These are phyloP conservation scores for Anisodus acutangulus DNA, from an alignment of 257 asterid genomes.

Conservation along the genomic window DNA sequence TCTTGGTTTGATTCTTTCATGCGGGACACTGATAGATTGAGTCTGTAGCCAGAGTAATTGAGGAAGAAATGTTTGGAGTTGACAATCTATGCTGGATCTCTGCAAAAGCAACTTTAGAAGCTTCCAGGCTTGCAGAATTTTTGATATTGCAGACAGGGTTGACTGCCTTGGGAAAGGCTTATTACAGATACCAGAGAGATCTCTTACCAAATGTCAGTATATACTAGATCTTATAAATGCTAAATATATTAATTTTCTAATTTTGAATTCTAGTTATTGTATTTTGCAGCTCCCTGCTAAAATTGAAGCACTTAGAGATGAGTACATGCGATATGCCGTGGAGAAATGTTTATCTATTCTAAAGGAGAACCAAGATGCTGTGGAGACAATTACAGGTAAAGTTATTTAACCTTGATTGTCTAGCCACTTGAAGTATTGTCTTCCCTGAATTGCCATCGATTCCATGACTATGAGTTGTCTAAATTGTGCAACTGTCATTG, in stretches of 20 bases:
- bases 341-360: constrained; percentile 76
- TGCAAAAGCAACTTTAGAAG: constrained; percentile 82
- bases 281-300: constrained; percentile 78
- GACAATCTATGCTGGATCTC: constrained; percentile 94
- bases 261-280: constrained; percentile 29
- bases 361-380: constrained; percentile 72
- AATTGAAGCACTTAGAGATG: constrained; percentile 94
- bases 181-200: constrained; percentile 75
- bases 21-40: constrained; percentile 37
- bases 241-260: constrained; percentile 22
- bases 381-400: constrained; percentile 84
- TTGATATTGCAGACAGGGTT: constrained; percentile 91
- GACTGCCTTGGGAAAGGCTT: constrained; percentile 97
- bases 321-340: constrained; percentile 84
- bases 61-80: constrained; percentile 93
- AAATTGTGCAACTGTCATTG: background rate
- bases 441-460: constrained; percentile 25
- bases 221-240: constrained; percentile 15
- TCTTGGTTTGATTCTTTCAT: constrained; percentile 18
- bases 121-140: constrained; percentile 82
- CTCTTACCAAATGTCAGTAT: constrained; percentile 87
- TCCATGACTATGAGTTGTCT: constrained; percentile 20
- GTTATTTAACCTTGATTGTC: constrained; percentile 33
- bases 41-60: constrained; percentile 92
- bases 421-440: constrained; percentile 29